Evolutionary conservation across 164 flowering plant species (phyloP), one percentile per base, ranked within the genome.

Genomic region (Malania oleifera): DNA sequence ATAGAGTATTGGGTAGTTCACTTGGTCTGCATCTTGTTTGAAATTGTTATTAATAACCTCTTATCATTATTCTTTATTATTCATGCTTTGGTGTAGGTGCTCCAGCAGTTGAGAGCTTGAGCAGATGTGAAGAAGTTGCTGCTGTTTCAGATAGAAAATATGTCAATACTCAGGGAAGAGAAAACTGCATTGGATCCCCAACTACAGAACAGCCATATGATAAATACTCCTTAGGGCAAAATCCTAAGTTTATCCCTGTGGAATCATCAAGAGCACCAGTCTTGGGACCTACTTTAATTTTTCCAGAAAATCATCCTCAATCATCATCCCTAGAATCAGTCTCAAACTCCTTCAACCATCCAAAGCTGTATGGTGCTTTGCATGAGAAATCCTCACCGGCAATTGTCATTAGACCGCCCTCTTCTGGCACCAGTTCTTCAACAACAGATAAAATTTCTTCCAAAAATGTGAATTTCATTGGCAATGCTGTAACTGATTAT

Each of bases 351-450:
- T 28, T 22, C 46, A 45, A 44, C 26, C 15, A 29, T 60, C 62
- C 60, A 45, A 59, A 55, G 29, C 43, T 60, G n/a, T 56, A 14
- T 26, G 37, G 54, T 52, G 39, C 57, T 28, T 27, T 67, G 26
- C 52, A 40, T 62, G 73, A 62, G 37, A 62, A 66, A 47, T 53
- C 76, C 46, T 60, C 67, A 19, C 67, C 73, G 46, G 43, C 54
- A 10, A 28, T 63, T 55, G 66, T 54, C 54, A 59, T 58, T 39
- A 54, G 63, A 39, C 66, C 64, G 14, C 74, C 75, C 49, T 29
- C 56, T 48, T 4, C 34, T 56, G 60, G 54, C 23, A 14, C 61
- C 23, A 50, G 44, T 17, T 39, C 25, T 27, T 47, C 57, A 19
- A 40, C 11, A n/a, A 29, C 34, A 26, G 38, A 18, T 51, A 18